These are phyloP conservation scores for Abortiporus biennis DNA, from an alignment of 1,284 basidiomycete genomes.

Conservation along the genomic window DNA sequence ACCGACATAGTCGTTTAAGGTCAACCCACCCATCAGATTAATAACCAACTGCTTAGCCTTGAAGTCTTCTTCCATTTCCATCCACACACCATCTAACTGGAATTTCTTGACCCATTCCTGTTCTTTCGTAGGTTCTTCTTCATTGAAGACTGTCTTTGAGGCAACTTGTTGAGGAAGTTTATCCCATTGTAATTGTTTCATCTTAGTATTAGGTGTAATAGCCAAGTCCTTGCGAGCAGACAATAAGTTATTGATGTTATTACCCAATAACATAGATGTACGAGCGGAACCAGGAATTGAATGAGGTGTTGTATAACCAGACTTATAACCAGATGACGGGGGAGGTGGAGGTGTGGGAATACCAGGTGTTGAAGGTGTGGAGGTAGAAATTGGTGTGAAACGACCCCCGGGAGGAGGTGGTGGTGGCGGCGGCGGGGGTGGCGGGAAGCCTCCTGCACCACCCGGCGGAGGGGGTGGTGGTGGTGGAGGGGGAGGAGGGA, in stretches of 20 bases:
- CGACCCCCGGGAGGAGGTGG: slow-evolving; percentile 32
- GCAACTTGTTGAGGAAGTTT: slow-evolving; percentile 86
- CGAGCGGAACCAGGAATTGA: slow-evolving; percentile 49
- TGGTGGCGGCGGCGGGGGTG: slow-evolving; percentile 23
- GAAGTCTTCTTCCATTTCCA: slow-evolving; percentile 97
- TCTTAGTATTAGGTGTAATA: slow-evolving; percentile 82
- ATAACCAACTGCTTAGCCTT: slow-evolving; percentile 93
- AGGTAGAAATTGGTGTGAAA: slow-evolving; percentile 13
- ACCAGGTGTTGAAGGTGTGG: slow-evolving; percentile 13
- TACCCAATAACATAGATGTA: slow-evolving; percentile 53
- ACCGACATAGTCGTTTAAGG: slow-evolving; percentile 13
- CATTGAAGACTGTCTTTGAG: slow-evolving; percentile 80
- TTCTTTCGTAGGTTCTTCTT: slow-evolving; percentile 65
- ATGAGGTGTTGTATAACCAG: slow-evolving; percentile 36
- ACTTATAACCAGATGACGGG: slow-evolving; percentile 24
- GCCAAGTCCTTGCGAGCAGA: slow-evolving; percentile 80
- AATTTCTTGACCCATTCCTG: slow-evolving; percentile 76
- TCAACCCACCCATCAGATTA: slow-evolving; percentile 62
- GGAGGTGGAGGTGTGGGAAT: slow-evolving; percentile 29
- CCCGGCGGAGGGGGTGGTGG: slow-evolving; percentile 26
- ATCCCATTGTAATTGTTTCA: slow-evolving; percentile 99
- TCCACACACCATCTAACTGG: slow-evolving; percentile 83
- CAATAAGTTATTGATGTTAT: slow-evolving; percentile 47
- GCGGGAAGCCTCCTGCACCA: slow-evolving; percentile 8
- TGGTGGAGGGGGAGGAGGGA: slow-evolving; percentile 24